phyloP scores from a whole-genome alignment of 1,284 basidiomycete genomes.

The Cryptococcus depauperatus region DNA sequence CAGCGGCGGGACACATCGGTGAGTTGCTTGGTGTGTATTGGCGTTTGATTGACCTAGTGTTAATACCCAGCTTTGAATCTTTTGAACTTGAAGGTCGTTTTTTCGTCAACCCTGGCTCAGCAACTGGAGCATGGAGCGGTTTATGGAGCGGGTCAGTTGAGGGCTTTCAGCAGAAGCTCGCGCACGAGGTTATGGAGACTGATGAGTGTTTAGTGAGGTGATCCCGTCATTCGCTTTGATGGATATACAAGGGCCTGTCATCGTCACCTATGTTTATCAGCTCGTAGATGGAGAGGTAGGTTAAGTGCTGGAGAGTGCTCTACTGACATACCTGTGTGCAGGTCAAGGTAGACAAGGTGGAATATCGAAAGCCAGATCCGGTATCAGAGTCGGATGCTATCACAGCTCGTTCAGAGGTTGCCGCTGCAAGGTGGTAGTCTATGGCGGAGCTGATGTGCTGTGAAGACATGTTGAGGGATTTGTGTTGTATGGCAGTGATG shows the following conservation, averaged over 20 bases:
- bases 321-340: slow-evolving; percentile 10
- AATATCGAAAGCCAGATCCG: slow-evolving; percentile 45
- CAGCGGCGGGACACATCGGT: slow-evolving; percentile 91
- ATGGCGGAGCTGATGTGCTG: no score
- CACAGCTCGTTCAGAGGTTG: slow-evolving; percentile 18
- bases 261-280: slow-evolving; percentile 93
- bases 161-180: background rate
- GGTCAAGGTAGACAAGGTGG: slow-evolving; percentile 50
- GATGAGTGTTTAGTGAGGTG: slow-evolving; percentile 48
- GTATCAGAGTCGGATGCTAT: slow-evolving; percentile 15
- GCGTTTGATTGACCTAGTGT: background rate
- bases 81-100: slow-evolving; percentile 84
- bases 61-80: slow-evolving; percentile 70
- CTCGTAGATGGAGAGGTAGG: slow-evolving; percentile 82
- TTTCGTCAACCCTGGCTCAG: slow-evolving; percentile 93
- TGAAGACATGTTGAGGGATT: no score
- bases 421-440: slow-evolving; percentile 28
- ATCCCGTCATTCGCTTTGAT: slow-evolving; percentile 83
- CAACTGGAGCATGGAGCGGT: slow-evolving; percentile 88
- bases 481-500: no score
- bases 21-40: slow-evolving; percentile 35
- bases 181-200: background rate
- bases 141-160: slow-evolving; percentile 57
- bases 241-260: slow-evolving; percentile 88
- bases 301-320: background rate